These are phyloP conservation scores for Malassezia arunalokei DNA, from an alignment of 1,284 basidiomycete species.

Conservation along the genomic window DNA sequence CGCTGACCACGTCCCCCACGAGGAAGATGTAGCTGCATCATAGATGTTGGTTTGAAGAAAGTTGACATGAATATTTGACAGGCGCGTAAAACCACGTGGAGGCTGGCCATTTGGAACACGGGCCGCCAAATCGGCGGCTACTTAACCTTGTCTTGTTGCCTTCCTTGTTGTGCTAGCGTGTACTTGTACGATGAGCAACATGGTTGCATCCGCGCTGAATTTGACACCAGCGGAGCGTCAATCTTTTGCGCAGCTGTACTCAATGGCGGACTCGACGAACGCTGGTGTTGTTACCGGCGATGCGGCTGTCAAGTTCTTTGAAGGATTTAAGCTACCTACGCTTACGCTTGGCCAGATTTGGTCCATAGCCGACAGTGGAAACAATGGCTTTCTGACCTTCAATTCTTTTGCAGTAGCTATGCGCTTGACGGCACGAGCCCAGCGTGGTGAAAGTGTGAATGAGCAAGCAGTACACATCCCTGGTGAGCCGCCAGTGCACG, in stretches of 20 bases:
- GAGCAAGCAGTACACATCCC: constrained; percentile 47
- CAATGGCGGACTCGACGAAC: constrained; percentile 33
- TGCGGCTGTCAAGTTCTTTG: constrained; percentile 42
- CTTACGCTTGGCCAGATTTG: constrained; percentile 73
- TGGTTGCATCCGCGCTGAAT: neutral
- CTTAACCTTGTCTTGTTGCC: neutral
- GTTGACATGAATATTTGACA: neutral
- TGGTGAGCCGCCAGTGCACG: constrained; percentile 68
- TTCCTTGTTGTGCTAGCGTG: neutral
- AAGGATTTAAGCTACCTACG: constrained; percentile 34
- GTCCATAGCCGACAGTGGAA: constrained; percentile 70
- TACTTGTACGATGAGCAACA: neutral
- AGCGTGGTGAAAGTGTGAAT: constrained; percentile 65
- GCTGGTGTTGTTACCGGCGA: constrained; percentile 40
- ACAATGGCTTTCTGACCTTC: constrained; percentile 49
- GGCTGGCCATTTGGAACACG: neutral
- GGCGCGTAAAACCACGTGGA: neutral
- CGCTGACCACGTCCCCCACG: constrained; percentile 1
- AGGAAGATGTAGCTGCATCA: neutral
- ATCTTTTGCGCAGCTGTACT: constrained; percentile 38
- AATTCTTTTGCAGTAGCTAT: constrained; percentile 62
- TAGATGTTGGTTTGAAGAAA: neutral
- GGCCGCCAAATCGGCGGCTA: neutral
- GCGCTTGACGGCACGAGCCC: constrained; percentile 80
- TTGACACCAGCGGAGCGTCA: constrained; percentile 28